These are phyloP conservation scores for Xylaria acuta DNA, from an alignment of 495 filamentous ascomycete genomes.

Conservation along the genomic window DNA sequence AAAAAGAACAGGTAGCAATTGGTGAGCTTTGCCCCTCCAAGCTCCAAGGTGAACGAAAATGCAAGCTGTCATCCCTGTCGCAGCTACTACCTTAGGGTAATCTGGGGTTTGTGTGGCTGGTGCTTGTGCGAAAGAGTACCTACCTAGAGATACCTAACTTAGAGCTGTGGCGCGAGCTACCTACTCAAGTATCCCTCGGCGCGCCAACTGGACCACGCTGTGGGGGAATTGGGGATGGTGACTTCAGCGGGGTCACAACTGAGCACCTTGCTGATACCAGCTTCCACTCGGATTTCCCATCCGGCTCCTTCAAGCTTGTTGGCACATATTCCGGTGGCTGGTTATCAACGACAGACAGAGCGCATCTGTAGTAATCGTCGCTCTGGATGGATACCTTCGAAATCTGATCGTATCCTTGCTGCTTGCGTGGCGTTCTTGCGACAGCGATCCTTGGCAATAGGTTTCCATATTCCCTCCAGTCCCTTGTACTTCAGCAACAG, in stretches of 20 bases:
- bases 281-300: background rate
- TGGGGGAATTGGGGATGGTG: conserved; percentile 16
- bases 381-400: background rate
- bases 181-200: background rate
- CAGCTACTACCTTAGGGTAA: conserved; percentile 14
- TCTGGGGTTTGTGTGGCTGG: conserved; percentile 36
- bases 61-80: conserved; percentile 18
- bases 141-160: too few species aligned
- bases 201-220: background rate
- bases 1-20: conserved; percentile 28
- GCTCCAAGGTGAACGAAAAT: conserved; percentile 4
- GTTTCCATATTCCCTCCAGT: conserved; percentile 14
- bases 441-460: conserved; percentile 8
- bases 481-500: background rate
- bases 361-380: background rate
- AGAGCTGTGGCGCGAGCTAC: conserved; percentile 39
- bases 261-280: background rate
- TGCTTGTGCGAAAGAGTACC: background rate
- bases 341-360: background rate
- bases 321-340: background rate
- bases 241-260: conserved; percentile 32
- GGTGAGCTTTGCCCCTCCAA: conserved; percentile 17
- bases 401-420: background rate
- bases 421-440: conserved; percentile 13
- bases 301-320: background rate